Conservation (phyloP, 441 rosid species). For the Euphorbia celastroides region DNA sequence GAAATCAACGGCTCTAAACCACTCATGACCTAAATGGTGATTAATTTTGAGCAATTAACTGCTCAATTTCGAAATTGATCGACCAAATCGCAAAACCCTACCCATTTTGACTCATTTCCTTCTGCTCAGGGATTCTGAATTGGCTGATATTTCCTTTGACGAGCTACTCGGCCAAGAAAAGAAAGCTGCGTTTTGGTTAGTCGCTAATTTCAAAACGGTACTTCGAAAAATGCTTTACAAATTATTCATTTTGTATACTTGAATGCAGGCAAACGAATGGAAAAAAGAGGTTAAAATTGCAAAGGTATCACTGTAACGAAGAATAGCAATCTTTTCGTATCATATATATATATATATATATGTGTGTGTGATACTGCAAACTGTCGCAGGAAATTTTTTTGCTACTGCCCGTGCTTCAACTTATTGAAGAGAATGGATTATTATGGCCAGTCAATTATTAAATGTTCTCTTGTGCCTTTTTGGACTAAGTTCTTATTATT, state of each 20-base stretch:
- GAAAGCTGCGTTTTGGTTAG: conserved; percentile 83
- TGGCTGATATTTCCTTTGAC: conserved; percentile 72
- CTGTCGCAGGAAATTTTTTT: conserved; percentile 6
- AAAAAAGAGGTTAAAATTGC: conserved; percentile 29
- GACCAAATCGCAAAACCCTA: conserved; percentile 20
- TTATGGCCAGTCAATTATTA: neutral
- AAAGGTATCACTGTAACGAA: conserved; percentile 22
- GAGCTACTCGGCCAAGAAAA: conserved; percentile 86
- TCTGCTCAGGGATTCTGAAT: conserved; percentile 46
- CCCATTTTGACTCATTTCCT: conserved; percentile 44
- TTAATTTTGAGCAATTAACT: conserved; percentile 19
- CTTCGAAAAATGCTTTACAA: neutral
- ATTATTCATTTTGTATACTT: conserved; percentile 14
- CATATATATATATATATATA: too few species aligned
- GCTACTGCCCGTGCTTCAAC: conserved; percentile 14
- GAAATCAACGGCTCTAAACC: neutral
- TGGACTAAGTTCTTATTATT: neutral
- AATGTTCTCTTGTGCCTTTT: neutral
- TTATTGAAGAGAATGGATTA: conserved; percentile 7
- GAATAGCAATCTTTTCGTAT: conserved; percentile 4
- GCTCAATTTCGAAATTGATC: conserved; percentile 25
- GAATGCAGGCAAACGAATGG: conserved; percentile 55
- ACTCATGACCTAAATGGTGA: neutral
- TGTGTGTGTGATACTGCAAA: neutral
- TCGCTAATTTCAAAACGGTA: conserved; percentile 11